Evolutionary conservation across 2,329 filamentous ascomycete species (phyloP).

Genomic region (Diaporthe humulicola): DNA sequence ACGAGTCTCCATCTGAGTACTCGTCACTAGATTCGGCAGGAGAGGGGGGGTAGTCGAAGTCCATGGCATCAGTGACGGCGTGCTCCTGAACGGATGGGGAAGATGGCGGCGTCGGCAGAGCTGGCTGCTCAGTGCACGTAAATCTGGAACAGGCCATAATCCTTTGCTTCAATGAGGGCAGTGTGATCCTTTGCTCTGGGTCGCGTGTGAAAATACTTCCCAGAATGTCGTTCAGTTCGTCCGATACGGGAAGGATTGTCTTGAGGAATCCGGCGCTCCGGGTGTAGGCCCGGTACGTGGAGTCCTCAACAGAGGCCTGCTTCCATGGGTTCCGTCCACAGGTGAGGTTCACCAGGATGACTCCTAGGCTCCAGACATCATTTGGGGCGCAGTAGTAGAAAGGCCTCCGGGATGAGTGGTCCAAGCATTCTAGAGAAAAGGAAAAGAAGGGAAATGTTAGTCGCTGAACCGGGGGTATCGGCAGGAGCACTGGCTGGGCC

Average conservation of each 20-base stretch:
- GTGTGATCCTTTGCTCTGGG: constrained; percentile 84
- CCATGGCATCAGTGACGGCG: constrained; percentile 57
- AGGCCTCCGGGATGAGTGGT: constrained; percentile 79
- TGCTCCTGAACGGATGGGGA: constrained; percentile 66
- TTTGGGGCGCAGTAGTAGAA: constrained; percentile 95
- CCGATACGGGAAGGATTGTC: constrained; percentile 90
- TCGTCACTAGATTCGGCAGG: constrained; percentile 58
- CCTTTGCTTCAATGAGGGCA: constrained; percentile 81
- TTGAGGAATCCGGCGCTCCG: constrained; percentile 89
- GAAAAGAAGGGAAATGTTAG: constrained; percentile 47
- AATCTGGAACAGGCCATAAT: constrained; percentile 84
- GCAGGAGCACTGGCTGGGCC: constrained; percentile 24
- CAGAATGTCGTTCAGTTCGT: constrained; percentile 90
- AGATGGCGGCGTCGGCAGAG: constrained; percentile 56
- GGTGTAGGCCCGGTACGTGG: constrained; percentile 92
- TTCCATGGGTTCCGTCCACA: constrained; percentile 99
- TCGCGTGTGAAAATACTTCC: constrained; percentile 89
- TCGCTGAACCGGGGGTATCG: constrained; percentile 43
- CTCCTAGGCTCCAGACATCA: constrained; percentile 98
- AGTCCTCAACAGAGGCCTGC: constrained; percentile 91
- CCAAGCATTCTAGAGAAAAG: constrained; percentile 80
- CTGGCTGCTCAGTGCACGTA: constrained; percentile 67
- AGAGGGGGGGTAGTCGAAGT: constrained; percentile 61
- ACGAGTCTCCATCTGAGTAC: constrained; percentile 43
- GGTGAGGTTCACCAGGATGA: constrained; percentile 96